phyloP scores from a whole-genome alignment of 345 rosid species.

The Microcos paniculata region DNA sequence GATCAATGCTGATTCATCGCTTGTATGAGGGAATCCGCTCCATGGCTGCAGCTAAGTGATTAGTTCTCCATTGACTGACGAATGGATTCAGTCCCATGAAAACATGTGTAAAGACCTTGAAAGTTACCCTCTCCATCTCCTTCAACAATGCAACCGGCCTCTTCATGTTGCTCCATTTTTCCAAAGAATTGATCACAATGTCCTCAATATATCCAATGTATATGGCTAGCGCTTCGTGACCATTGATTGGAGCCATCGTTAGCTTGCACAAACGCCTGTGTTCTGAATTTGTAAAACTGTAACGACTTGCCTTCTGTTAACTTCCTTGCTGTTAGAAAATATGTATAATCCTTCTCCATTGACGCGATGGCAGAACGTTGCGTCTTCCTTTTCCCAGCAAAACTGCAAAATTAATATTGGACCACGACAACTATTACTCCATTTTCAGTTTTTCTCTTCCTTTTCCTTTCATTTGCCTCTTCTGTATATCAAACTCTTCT shows the following conservation, averaged over 20 bases:
- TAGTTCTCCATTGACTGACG: constrained; percentile 13
- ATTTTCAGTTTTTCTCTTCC: too few relatives aligned
- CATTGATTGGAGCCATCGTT: constrained; percentile 28
- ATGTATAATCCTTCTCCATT: too few relatives aligned
- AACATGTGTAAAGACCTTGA: constrained; percentile 27
- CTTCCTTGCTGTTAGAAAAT: neutral
- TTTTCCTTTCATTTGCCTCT: too few relatives aligned
- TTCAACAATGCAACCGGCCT: constrained; percentile 29
- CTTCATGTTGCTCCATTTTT: constrained; percentile 22
- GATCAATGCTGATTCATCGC: constrained; percentile 64
- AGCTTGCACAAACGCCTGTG: constrained; percentile 32
- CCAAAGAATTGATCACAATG: constrained; percentile 7
- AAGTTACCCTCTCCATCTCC: constrained; percentile 22
- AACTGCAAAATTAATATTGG: too few relatives aligned
- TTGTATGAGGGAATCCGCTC: constrained; percentile 48
- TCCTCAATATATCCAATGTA: constrained; percentile 22
- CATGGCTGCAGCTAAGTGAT: constrained; percentile 31
- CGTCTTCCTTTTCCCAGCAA: too few relatives aligned
- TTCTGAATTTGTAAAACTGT: neutral
- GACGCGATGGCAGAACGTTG: too few relatives aligned
- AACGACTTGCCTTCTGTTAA: neutral
- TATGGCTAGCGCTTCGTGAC: constrained; percentile 25
- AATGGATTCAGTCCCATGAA: constrained; percentile 29
- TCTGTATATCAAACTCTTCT: too few relatives aligned
- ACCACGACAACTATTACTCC: too few relatives aligned